Base-by-base conservation (phyloP, 306 rosid genomes). In the Lithocarpus polystachyus region DNA sequence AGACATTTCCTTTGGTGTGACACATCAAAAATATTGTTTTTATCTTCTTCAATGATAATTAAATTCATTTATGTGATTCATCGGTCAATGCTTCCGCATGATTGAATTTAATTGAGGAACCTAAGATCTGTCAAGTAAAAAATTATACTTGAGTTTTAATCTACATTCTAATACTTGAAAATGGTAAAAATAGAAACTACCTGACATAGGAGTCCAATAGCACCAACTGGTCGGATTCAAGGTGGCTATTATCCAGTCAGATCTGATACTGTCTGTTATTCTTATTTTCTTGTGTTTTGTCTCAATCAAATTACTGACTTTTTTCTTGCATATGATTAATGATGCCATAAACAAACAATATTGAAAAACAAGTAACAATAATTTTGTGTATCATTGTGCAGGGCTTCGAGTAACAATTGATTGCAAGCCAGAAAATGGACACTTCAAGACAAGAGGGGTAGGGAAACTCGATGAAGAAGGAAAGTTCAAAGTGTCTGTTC, bases 331-430 rank as follows among this genome's bases (percentile, higher is more conserved):
- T 60, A 24, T 12, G 67, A 64, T 31, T 29, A 6, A 64, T 48
- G 19, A 6, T 29, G 45, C 40, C 22, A 6, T 28, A 64, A n/a
- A 17, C 37, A 64, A 64, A 64, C 70, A 28, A 64, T 64, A 17
- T 5, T 29, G 45, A 19, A 2, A 10, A 51, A 17, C 1, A 5
- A 26, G 17, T 4, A 43, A 18, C 18, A 22, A 65, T 40, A 40
- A 52, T 82, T 33, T 65, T 76, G 35, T 56, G 73, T 19, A 45
- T 82, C 33, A 31, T 1, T 72, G 1, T 78, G 82, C 71, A 95
- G 99, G 97, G 57, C 86, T 95, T 62, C 82, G 55, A 12, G 97
- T 92, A 2, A 86, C 89, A 31, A 74, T 95, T 56, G 98, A 92
- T 2, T 95, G 99, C 90, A 95, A 95, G 57, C 72, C 57, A 62